phyloP scores from a whole-genome alignment of 2,329 filamentous ascomycete species.

The Eutypa lata region DNA sequence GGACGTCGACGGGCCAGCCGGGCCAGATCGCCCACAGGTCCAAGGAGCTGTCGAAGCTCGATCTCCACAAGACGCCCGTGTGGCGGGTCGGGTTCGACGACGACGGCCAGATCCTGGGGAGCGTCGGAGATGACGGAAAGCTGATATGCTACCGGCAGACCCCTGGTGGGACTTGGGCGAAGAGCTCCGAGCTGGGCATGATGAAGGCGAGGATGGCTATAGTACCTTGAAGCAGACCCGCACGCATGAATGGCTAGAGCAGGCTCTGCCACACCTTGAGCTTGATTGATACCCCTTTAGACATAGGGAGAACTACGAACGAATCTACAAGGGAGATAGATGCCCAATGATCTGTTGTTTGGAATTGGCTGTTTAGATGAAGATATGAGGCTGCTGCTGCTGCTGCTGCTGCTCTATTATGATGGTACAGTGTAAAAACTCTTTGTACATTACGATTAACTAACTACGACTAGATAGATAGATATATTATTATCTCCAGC shows the following conservation, averaged over 20 bases:
- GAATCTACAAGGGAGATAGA: too few species aligned
- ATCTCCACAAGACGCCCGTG: slow-evolving; percentile 66
- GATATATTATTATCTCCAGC: too few species aligned
- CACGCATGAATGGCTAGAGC: too few species aligned
- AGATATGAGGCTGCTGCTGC: too few species aligned
- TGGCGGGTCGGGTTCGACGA: slow-evolving; percentile 73
- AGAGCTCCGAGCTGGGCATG: slow-evolving; percentile 58
- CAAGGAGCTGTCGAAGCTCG: slow-evolving; percentile 63
- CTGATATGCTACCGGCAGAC: slow-evolving; percentile 60
- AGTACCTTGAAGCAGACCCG: slow-evolving; percentile 36
- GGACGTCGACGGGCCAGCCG: slow-evolving; percentile 54
- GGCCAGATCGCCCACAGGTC: slow-evolving; percentile 64
- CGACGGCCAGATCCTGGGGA: slow-evolving; percentile 69
- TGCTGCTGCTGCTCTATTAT: too few species aligned
- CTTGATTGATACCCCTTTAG: too few species aligned
- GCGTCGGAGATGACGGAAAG: slow-evolving; percentile 73
- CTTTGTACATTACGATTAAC: too few species aligned
- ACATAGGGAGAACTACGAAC: too few species aligned
- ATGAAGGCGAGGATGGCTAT: slow-evolving; percentile 51
- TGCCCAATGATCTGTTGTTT: too few species aligned
- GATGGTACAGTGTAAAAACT: too few species aligned
- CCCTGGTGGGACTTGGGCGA: slow-evolving; percentile 55
- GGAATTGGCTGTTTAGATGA: too few species aligned
- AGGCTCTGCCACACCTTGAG: too few species aligned
- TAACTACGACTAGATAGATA: neutral